Percentiles rank a stretch among this genome's conserved stretches.
phyloP scores from a whole-genome alignment of 768 basidiomycete genomes.

The Podaxis sp. region DNA sequence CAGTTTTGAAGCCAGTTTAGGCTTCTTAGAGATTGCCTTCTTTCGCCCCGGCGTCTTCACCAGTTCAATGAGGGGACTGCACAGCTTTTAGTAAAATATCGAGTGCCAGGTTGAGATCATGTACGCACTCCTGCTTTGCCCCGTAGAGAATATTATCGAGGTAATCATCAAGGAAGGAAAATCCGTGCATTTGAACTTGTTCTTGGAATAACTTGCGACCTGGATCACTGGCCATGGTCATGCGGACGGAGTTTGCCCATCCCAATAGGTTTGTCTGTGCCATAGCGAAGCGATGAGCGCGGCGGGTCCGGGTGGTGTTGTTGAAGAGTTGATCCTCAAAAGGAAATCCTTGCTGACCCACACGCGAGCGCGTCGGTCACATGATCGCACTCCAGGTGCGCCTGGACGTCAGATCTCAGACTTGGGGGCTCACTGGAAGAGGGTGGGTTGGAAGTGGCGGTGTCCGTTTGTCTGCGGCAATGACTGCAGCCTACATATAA shows the following conservation, averaged over 20 bases:
- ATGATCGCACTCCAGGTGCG: constrained; percentile 19
- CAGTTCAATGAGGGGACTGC: constrained; percentile 72
- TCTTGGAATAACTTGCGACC: constrained; percentile 70
- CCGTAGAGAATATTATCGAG: constrained; percentile 70
- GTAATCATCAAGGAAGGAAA: constrained; percentile 79
- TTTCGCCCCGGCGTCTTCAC: constrained; percentile 84
- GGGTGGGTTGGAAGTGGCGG: not conserved
- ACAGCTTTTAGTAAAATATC: constrained; percentile 1
- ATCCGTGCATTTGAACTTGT: constrained; percentile 73
- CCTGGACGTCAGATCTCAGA: too few species aligned
- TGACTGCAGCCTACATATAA: not conserved
- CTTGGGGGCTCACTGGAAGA: too few species aligned
- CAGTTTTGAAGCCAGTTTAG: constrained; percentile 49
- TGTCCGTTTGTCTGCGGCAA: not conserved
- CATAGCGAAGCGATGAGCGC: constrained; percentile 25
- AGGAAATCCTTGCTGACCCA: constrained; percentile 1
- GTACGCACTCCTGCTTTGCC: constrained; percentile 61
- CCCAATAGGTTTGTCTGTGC: constrained; percentile 53
- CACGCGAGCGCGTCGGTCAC: constrained; percentile 24
- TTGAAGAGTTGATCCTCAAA: constrained; percentile 3
- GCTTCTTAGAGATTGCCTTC: constrained; percentile 52
- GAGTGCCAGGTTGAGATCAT: not conserved
- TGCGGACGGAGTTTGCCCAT: constrained; percentile 69
- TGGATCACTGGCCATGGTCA: constrained; percentile 71
- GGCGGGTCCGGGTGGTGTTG: not conserved